Evolutionary conservation across 371 early-diverging fungal species (phyloP).

Genomic region (Amoeboaphelidium occidentale): DNA sequence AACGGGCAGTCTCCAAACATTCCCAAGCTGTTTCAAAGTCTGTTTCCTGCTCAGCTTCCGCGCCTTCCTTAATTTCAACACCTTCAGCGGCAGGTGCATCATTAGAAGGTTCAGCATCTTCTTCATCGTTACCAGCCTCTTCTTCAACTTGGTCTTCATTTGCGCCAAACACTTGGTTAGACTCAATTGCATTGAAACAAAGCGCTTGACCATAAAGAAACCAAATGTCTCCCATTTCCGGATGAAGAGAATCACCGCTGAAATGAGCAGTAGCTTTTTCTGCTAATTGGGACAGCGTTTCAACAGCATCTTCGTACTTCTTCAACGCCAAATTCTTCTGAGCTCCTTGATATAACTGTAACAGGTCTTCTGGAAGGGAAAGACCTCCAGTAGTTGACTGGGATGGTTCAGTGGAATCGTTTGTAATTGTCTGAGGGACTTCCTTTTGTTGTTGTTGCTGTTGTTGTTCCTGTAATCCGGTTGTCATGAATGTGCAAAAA

Average conservation of each 20-base stretch:
- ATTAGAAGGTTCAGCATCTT: neutral
- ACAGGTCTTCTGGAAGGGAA: no score
- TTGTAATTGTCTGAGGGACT: no score
- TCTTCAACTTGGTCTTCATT: neutral
- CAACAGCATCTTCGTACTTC: neutral
- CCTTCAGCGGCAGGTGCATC: no score
- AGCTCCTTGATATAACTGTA: no score
- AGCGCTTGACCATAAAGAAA: neutral
- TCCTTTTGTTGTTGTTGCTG: no score
- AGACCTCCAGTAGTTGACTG: no score
- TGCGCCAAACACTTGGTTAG: neutral
- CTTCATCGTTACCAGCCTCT: neutral
- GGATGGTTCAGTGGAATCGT: no score
- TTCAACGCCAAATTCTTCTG: neutral
- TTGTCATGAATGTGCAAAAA: no score
- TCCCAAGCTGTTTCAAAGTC: neutral
- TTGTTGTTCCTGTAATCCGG: no score
- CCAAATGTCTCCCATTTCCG: neutral
- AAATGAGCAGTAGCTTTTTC: neutral
- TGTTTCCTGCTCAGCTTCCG: neutral
- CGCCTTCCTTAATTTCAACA: neutral
- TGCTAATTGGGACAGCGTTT: neutral
- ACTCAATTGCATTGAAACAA: neutral
- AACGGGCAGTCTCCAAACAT: neutral
- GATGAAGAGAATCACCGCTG: neutral